Conservation (phyloP, 2,329 filamentous ascomycete genomes). For the Rosellinia necatrix region DNA sequence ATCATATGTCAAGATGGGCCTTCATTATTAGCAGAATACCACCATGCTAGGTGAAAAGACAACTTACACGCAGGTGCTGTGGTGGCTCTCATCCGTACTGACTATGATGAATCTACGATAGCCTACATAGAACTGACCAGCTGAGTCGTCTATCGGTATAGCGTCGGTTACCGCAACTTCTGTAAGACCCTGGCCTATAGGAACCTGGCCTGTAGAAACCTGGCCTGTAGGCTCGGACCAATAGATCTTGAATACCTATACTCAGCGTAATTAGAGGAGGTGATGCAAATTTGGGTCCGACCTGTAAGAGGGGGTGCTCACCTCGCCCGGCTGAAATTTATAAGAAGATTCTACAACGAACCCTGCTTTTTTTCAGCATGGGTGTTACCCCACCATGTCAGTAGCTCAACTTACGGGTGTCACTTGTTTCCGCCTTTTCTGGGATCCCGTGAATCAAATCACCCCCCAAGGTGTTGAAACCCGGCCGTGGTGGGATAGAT, state of each 20-base stretch:
- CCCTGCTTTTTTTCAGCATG: constrained; percentile 33
- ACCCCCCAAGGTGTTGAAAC: constrained; percentile 19
- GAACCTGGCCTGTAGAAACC: constrained; percentile 41
- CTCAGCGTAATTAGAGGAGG: constrained; percentile 8
- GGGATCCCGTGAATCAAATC: constrained; percentile 35
- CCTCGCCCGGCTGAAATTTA: constrained; percentile 40
- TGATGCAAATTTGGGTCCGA: not conserved
- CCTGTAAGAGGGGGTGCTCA: constrained; percentile 19
- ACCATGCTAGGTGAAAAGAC: not conserved
- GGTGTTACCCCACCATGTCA: not conserved
- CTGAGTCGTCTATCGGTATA: constrained; percentile 43
- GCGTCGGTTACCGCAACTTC: constrained; percentile 38
- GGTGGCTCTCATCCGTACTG: constrained; percentile 56
- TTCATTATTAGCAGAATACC: constrained; percentile 35
- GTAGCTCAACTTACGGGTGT: constrained; percentile 30
- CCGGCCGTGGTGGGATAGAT: constrained; percentile 10
- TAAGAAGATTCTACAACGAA: constrained; percentile 36
- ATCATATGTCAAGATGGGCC: constrained; percentile 62
- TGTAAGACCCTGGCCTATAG: constrained; percentile 45
- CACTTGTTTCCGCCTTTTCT: constrained; percentile 31
- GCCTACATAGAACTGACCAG: constrained; percentile 51
- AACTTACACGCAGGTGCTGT: constrained; percentile 61
- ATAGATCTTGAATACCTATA: constrained; percentile 59
- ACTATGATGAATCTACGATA: constrained; percentile 61
- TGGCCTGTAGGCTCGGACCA: constrained; percentile 58